These are phyloP conservation scores for Papilionanthe hybrid DNA, from an alignment of 116 monocot species.

Conservation along the genomic window DNA sequence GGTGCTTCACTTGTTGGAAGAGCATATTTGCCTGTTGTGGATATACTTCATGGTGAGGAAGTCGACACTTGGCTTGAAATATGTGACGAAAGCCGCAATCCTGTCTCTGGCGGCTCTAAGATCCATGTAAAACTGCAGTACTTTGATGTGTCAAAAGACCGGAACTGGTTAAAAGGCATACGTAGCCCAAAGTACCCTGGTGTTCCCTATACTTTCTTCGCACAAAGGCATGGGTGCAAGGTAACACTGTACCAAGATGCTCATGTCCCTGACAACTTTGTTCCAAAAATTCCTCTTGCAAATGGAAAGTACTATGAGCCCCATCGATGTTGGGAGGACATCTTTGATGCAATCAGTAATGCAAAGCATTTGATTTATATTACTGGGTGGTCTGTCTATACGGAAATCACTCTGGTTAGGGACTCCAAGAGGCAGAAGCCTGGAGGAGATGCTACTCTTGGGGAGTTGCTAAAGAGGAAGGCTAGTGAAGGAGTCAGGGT, in stretches of 20 bases:
- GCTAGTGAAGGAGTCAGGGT: slow-evolving; percentile 21
- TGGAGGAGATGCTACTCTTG: slow-evolving; percentile 21
- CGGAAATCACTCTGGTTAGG: slow-evolving; percentile 19
- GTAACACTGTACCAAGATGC: slow-evolving; percentile 26
- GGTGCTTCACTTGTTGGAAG: slow-evolving; percentile 22
- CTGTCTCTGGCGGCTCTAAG: slow-evolving; percentile 15
- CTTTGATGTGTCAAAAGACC: slow-evolving; percentile 19
- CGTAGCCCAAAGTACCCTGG: slow-evolving; percentile 17
- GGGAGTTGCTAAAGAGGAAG: slow-evolving; percentile 21
- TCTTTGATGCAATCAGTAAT: slow-evolving; percentile 22
- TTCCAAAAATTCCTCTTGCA: slow-evolving; percentile 21
- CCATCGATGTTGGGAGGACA: slow-evolving; percentile 20
- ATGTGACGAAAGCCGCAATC: slow-evolving; percentile 21
- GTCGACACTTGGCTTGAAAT: slow-evolving; percentile 21
- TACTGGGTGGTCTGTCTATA: slow-evolving; percentile 21
- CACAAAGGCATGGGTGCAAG: slow-evolving; percentile 19
- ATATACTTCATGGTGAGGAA: slow-evolving; percentile 15
- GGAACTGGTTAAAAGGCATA: slow-evolving; percentile 19
- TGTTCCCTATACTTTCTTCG: slow-evolving; percentile 21
- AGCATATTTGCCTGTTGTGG: slow-evolving; percentile 16
- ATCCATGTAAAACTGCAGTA: slow-evolving; percentile 27
- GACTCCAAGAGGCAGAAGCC: slow-evolving; percentile 16
- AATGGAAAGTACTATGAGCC: slow-evolving; percentile 21
- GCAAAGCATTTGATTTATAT: slow-evolving; percentile 22
- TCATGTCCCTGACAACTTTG: slow-evolving; percentile 22